Evolutionary conservation across 192 early-diverging fungal genomes (phyloP), one percentile per base, ranked within the genome.

Genomic region (Coemansia umbellata): DNA sequence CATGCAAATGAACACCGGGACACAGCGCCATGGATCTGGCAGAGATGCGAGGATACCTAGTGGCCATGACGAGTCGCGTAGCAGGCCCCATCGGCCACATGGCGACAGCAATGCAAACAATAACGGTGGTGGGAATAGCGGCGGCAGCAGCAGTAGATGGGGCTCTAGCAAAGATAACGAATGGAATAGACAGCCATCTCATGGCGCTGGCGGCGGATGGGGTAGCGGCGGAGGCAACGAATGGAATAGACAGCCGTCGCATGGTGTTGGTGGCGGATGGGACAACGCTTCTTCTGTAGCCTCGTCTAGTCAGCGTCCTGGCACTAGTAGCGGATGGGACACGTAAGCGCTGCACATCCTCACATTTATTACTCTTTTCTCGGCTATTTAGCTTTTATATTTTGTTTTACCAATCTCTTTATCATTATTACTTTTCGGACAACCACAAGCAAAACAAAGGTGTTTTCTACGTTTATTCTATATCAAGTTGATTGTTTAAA

Each of bases 1-100:
- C 19, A 81, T 86, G 68, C 79, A 84, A 60, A 74, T 70, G 55
- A 80, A 77, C 21, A 21, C 60, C 2, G 33, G 10, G n/a, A 28
- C 8, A 18, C 41, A 31, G 33, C 30, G 48, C 32, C 48, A 19
- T 26, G 52, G 37, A 19, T 31, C 39, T 0, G 23, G 52, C 52
- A 53, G 24, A 28, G 32, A 19, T 21, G 39, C 23, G 27, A 30
- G 41, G 35, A 3, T 19, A 27, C 28, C 53, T 31, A 26, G 27
- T 37, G 27, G 26, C 30, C 54, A 51, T 11, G 33, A 27, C 22
- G 53, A 45, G 7, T 31, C 35, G 40, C 18, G 40, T 2, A 23
- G 36, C 36, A 39, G 50, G 36, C 19, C 30, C 4, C 27, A 57
- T 36, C 14, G 55, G 33, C 31, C 47, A 11, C 47, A 40, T 24